phyloP scores from a whole-genome alignment of 805 yeast species.

The Barnettozyma californica region DNA sequence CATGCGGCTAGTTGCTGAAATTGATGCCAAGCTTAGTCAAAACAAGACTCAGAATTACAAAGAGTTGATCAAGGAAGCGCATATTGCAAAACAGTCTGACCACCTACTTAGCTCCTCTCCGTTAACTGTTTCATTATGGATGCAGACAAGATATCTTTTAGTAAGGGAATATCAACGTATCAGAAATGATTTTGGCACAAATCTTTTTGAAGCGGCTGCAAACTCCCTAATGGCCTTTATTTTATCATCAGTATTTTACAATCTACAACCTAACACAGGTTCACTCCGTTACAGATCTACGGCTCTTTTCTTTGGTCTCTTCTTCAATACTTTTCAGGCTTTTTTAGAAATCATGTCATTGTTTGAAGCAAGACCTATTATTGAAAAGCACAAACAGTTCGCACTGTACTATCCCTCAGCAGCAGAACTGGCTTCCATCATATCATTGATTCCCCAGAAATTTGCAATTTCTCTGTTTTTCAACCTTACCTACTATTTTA shows the following conservation, averaged over 20 bases:
- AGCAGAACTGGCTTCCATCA: slow-evolving; percentile 58
- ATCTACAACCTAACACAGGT: slow-evolving; percentile 35
- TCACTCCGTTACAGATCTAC: slow-evolving; percentile 52
- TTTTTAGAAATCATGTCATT: slow-evolving; percentile 48
- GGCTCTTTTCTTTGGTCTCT: slow-evolving; percentile 56
- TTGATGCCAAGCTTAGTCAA: slow-evolving; percentile 24
- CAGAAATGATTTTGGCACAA: slow-evolving; percentile 43
- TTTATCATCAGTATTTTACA: slow-evolving; percentile 51
- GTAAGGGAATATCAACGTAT: slow-evolving; percentile 42
- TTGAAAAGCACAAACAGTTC: slow-evolving; percentile 66
- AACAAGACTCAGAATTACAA: slow-evolving; percentile 9
- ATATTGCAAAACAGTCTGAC: slow-evolving; percentile 44
- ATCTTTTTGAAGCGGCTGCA: slow-evolving; percentile 35
- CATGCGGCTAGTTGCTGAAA: slow-evolving; percentile 35
- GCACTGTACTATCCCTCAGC: slow-evolving; percentile 71
- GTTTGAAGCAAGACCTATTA: slow-evolving; percentile 52
- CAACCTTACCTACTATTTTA: slow-evolving; percentile 48
- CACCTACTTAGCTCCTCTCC: slow-evolving; percentile 40
- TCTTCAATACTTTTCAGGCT: slow-evolving; percentile 55
- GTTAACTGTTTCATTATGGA: slow-evolving; percentile 41
- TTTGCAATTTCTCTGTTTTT: slow-evolving; percentile 39
- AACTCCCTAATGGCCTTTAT: slow-evolving; percentile 47
- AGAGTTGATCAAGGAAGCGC: slow-evolving; percentile 34
- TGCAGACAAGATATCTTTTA: slow-evolving; percentile 44
- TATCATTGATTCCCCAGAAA: slow-evolving; percentile 63